Percentiles rank a stretch among this genome's conserved stretches.
phyloP scores from a whole-genome alignment of 2,329 filamentous ascomycete genomes.

The Apiospora koreana region DNA sequence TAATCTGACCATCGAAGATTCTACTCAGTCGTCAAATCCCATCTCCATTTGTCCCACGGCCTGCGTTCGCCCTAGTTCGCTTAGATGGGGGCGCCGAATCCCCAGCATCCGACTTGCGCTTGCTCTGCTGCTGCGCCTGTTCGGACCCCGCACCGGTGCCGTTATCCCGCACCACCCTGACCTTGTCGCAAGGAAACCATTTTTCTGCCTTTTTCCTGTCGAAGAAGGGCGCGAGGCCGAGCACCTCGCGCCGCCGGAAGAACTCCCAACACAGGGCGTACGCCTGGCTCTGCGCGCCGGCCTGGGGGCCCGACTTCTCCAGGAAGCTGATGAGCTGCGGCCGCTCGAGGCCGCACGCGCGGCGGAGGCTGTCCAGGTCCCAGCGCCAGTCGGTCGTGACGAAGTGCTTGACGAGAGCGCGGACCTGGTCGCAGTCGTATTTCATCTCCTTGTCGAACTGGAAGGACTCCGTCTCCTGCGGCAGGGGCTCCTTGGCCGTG shows the following conservation, averaged over 20 bases:
- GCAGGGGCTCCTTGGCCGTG: not conserved
- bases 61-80: not conserved
- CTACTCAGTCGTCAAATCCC: not conserved
- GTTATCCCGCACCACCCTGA: not conserved
- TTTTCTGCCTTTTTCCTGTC: not conserved
- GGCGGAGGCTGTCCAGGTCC: not conserved
- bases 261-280: not conserved
- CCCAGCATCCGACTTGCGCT: not conserved
- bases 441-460: not conserved
- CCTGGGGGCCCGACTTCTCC: not conserved
- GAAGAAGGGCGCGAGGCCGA: not conserved
- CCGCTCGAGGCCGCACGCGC: not conserved
- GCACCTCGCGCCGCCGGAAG: not conserved
- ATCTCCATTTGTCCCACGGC: not conserved
- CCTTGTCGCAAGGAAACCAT: not conserved
- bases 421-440: slow-evolving; percentile 9
- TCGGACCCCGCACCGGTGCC: too few species aligned
- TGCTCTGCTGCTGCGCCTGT: not conserved
- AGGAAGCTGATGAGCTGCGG: not conserved
- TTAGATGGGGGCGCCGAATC: not conserved
- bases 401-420: not conserved
- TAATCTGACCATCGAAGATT: not conserved
- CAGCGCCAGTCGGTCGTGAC: not conserved
- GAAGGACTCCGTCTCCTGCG: not conserved
- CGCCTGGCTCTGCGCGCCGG: not conserved